These are phyloP conservation scores for Solanum hybrid DNA, from an alignment of 305 asterid genomes.

Conservation along the genomic window DNA sequence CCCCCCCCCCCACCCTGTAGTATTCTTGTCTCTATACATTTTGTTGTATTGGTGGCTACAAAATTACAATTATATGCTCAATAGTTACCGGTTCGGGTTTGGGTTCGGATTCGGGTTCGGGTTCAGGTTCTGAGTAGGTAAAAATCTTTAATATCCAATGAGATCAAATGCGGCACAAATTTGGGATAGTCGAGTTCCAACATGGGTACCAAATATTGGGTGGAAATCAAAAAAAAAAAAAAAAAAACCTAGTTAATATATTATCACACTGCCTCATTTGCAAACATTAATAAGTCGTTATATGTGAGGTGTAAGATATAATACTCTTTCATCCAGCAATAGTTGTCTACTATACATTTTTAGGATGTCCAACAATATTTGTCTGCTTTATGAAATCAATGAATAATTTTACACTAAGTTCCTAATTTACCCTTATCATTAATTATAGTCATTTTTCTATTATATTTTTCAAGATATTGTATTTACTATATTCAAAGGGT, in stretches of 20 bases:
- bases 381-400: background rate
- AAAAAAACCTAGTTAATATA: background rate
- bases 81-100: background rate
- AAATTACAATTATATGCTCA: background rate
- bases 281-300: background rate
- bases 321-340: background rate
- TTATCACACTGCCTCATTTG: background rate
- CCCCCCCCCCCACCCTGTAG: background rate
- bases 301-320: too few relatives aligned
- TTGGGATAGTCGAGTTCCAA: background rate
- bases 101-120: too few relatives aligned
- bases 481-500: too few relatives aligned
- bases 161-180: background rate
- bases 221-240: background rate
- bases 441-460: background rate
- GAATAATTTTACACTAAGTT: background rate
- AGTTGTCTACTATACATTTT: background rate
- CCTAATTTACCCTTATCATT: background rate
- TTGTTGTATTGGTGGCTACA: background rate
- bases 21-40: background rate
- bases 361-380: background rate
- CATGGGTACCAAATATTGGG: background rate
- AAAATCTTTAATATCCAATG: background rate
- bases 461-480: too few relatives aligned
- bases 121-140: too few relatives aligned